Evolutionary conservation across 2,329 filamentous ascomycete genomes (phyloP).

Genomic region (Penicillium palitans): DNA sequence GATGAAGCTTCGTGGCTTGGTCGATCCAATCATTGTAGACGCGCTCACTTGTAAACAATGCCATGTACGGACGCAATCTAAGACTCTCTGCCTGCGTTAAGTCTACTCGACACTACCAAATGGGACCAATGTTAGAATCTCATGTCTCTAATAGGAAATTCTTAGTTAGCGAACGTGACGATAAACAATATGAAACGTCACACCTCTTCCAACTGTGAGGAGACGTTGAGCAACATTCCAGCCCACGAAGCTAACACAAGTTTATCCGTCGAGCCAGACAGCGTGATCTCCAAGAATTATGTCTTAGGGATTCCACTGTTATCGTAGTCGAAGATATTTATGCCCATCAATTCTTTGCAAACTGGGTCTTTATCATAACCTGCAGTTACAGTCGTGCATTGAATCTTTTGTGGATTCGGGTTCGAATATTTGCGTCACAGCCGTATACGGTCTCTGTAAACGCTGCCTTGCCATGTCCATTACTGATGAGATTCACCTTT

Average conservation of each 20-base stretch:
- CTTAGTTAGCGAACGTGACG: background rate
- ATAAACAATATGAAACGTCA: background rate
- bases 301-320: background rate
- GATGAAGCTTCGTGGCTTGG: background rate
- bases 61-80: background rate
- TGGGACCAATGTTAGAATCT: background rate
- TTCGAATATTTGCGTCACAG: background rate
- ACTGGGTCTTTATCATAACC: background rate
- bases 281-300: background rate
- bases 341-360: background rate
- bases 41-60: background rate
- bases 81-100: background rate
- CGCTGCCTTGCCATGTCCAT: background rate
- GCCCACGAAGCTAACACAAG: background rate
- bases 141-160: too few relatives aligned
- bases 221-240: conserved; percentile 5
- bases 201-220: background rate
- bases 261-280: background rate
- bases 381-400: background rate
- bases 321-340: background rate
- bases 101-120: too few relatives aligned
- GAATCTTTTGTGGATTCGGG: background rate
- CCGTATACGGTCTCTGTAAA: background rate
- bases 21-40: background rate
- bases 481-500: background rate